These are phyloP conservation scores for Fusarium mexicanum DNA, from an alignment of 2,329 filamentous ascomycete genomes.

Conservation along the genomic window DNA sequence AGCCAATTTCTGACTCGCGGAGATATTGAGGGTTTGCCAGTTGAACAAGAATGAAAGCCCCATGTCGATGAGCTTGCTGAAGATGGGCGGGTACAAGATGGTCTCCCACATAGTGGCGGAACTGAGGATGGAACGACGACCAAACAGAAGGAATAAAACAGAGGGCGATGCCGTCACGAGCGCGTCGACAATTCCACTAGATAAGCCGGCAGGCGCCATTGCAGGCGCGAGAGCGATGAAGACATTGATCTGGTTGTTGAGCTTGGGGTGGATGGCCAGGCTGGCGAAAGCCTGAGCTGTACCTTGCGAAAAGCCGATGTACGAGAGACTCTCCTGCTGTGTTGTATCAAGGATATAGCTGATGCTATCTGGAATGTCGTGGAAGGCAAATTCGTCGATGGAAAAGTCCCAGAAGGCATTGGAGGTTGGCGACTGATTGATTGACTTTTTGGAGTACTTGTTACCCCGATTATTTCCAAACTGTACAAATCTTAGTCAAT, in stretches of 20 bases:
- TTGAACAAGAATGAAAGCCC: slow-evolving; percentile 86
- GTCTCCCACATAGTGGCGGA: slow-evolving; percentile 98
- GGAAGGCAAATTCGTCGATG: slow-evolving; percentile 97
- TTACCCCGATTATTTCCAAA: slow-evolving; percentile 98
- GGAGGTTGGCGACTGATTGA: slow-evolving; percentile 77
- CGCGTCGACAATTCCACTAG: slow-evolving; percentile 90
- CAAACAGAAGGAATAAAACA: slow-evolving; percentile 91
- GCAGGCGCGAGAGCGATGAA: slow-evolving; percentile 96
- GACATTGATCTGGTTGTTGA: slow-evolving; percentile 93
- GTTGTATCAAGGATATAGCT: slow-evolving; percentile 89
- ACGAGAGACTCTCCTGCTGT: slow-evolving; percentile 83
- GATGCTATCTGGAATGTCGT: slow-evolving; percentile 96
- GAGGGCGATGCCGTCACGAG: slow-evolving; percentile 94
- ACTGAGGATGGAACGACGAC: slow-evolving; percentile 87
- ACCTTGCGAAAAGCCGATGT: slow-evolving; percentile 97
- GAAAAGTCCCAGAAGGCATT: slow-evolving; percentile 95
- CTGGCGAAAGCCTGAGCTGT: slow-evolving; percentile 97
- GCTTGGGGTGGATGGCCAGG: slow-evolving; percentile 87
- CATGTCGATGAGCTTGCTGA: slow-evolving; percentile 86
- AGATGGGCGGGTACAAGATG: slow-evolving; percentile 93
- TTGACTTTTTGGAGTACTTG: slow-evolving; percentile 98
- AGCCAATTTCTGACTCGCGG: slow-evolving; percentile 86
- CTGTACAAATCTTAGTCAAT: slow-evolving; percentile 54
- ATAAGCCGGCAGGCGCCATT: slow-evolving; percentile 92
- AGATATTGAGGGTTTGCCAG: slow-evolving; percentile 88